Evolutionary conservation across 1,284 basidiomycete species (phyloP), one percentile per base, ranked within the genome.

Genomic region (Coniferiporia sulphurascens): DNA sequence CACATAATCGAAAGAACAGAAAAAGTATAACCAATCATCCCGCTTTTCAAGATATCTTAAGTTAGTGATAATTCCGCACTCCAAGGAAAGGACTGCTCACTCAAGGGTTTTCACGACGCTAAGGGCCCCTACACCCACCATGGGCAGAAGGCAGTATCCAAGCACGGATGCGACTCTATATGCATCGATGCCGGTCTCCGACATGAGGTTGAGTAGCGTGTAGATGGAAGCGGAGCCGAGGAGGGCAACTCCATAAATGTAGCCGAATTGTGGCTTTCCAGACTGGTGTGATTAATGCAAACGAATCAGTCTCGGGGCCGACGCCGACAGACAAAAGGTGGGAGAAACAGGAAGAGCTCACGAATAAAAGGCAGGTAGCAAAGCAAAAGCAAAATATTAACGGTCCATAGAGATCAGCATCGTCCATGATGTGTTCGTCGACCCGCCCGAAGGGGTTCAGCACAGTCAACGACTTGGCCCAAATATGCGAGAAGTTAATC

Each of bases 351-450:
- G 12, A 3, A 32, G 9, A 2, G 85, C 93, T 69, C 65, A 96
- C 95, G 63, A 98, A 84, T 51, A 98, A 82, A 4, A 98, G 81
- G 69, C 91, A 93, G 53, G 89, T 89, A 13, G 89, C 96, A 73
- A 99, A 98, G 68, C 93, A 93, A 70, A 93, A 92, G 70, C 89
- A 89, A 76, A 98, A 98, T 12, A 98, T 84, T 48, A 99, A 83
- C 5, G 97, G 97, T 0, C 97, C 97, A 8, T 96, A 95, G 32
- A 99, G 81, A 74, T 99, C 97, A 45, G 96, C 95, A 70, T 99
- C 97, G 74, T 99, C 97, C 97, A 99, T 99, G 67, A 99, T 98
- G 67, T 86, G 90, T 63, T 92, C 91, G 67, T 99, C 92, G 60
- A 98, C 87, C 61, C 80, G 80, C 63, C 86, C 84, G 32, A 98